phyloP scores from a whole-genome alignment of 495 filamentous ascomycete species.

The Aspergillus saccharolyticus region DNA sequence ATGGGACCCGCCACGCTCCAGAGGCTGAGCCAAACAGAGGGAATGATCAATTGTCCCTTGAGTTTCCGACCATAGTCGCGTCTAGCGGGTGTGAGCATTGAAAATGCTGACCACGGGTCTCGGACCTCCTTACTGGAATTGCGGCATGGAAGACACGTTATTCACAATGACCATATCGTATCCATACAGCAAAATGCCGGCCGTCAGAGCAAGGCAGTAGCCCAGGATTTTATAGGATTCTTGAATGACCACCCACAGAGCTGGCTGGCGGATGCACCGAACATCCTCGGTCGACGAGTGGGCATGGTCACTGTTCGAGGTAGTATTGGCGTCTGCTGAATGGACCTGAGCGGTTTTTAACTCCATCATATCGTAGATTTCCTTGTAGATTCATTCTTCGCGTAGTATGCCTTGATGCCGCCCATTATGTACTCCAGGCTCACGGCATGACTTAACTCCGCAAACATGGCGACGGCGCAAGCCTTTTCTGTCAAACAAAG shows the following conservation, averaged over 20 bases:
- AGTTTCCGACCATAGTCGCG: constrained; percentile 30
- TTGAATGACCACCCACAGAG: constrained; percentile 6
- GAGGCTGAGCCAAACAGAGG: constrained; percentile 42
- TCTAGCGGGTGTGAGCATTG: constrained; percentile 17
- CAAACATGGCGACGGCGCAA: neutral
- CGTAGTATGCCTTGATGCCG: neutral
- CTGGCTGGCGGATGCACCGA: neutral
- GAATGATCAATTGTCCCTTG: constrained; percentile 37
- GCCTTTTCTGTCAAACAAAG: neutral
- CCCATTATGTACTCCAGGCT: neutral
- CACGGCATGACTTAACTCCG: neutral
- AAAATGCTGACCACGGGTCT: neutral
- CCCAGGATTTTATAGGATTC: constrained; percentile 20
- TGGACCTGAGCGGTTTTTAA: neutral
- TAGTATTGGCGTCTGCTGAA: neutral
- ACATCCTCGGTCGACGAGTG: neutral
- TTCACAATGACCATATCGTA: constrained; percentile 48
- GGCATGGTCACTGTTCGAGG: neutral
- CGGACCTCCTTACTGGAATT: constrained; percentile 28
- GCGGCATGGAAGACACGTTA: constrained; percentile 41
- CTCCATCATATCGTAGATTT: neutral
- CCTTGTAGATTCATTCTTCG: neutral
- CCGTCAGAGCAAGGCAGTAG: constrained; percentile 29
- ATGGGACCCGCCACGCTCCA: constrained; percentile 39
- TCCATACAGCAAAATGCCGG: constrained; percentile 41